A percentile compares a stretch with the other conserved stretches of the same genome.
These are phyloP conservation scores for Beauveria pseudobassiana DNA, from an alignment of 2,329 filamentous ascomycete species.

Conservation along the genomic window DNA sequence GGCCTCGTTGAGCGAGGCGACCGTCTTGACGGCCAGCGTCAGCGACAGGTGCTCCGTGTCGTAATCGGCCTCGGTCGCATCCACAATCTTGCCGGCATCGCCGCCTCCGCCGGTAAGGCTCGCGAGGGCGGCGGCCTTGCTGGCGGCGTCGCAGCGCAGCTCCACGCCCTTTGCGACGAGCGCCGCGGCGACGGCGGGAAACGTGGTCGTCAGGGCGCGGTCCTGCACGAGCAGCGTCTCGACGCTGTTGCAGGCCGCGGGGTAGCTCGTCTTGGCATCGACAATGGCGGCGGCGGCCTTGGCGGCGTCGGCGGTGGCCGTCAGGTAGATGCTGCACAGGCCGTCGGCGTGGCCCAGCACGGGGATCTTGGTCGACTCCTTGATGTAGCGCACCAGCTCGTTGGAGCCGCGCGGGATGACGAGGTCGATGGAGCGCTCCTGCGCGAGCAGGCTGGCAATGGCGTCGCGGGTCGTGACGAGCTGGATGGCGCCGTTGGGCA, in stretches of 20 bases:
- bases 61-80: slow-evolving; percentile 65
- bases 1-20: slow-evolving; percentile 61
- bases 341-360: slow-evolving; percentile 95
- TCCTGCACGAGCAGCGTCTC: slow-evolving; percentile 86
- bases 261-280: slow-evolving; percentile 91
- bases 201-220: slow-evolving; percentile 54
- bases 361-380: slow-evolving; percentile 84
- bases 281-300: slow-evolving; percentile 72
- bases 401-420: slow-evolving; percentile 90
- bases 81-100: slow-evolving; percentile 32
- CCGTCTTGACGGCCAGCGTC: slow-evolving; percentile 74
- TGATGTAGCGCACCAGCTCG: slow-evolving; percentile 84
- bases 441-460: slow-evolving; percentile 77
- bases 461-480: slow-evolving; percentile 89
- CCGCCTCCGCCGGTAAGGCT: slow-evolving; percentile 26
- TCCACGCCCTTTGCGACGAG: slow-evolving; percentile 71
- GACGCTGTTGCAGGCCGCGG: slow-evolving; percentile 90
- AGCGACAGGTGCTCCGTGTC: slow-evolving; percentile 85
- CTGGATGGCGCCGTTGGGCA: slow-evolving; percentile 83
- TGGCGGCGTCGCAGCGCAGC: slow-evolving; percentile 68
- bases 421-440: slow-evolving; percentile 85
- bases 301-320: slow-evolving; percentile 63
- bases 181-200: slow-evolving; percentile 66
- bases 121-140: slow-evolving; percentile 53
- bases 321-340: slow-evolving; percentile 80